Evolutionary conservation across 148 eudicot genomes (phyloP).

Genomic region (Spergularia marina): DNA sequence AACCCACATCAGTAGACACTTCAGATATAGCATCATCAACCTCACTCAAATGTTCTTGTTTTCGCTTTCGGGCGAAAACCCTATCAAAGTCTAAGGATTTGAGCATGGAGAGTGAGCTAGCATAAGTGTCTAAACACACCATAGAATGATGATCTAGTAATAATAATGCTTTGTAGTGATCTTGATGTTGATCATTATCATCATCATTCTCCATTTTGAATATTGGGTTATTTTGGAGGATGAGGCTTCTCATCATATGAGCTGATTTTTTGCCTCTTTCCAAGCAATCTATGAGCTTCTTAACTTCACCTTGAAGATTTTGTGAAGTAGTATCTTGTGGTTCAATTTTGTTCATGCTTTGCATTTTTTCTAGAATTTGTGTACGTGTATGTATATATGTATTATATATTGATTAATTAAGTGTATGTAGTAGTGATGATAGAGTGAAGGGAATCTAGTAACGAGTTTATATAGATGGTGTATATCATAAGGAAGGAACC

Average conservation of each 20-base stretch:
- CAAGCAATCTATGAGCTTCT: background rate
- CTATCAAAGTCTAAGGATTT: background rate
- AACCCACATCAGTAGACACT: background rate
- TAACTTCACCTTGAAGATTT: too few relatives aligned
- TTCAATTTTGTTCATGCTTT: too few relatives aligned
- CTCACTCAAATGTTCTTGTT: background rate
- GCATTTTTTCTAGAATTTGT: too few relatives aligned
- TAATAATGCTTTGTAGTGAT: background rate
- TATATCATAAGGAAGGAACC: too few relatives aligned
- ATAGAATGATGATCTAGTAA: conserved; percentile 9
- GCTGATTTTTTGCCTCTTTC: conserved; percentile 26
- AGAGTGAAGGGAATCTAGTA: too few relatives aligned
- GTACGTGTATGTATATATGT: too few relatives aligned
- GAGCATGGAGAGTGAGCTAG: conserved; percentile 14
- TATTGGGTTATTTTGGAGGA: background rate
- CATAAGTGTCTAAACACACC: conserved; percentile 15
- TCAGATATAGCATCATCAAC: background rate
- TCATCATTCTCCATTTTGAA: conserved; percentile 11
- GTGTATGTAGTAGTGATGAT: too few relatives aligned
- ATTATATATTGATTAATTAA: too few relatives aligned
- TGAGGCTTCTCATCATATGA: background rate
- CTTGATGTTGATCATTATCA: background rate
- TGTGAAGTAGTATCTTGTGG: too few relatives aligned
- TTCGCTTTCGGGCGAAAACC: background rate
- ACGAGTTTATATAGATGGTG: too few relatives aligned